phyloP scores from a whole-genome alignment of 805 yeast genomes.

The Saturnispora ahearnii region DNA sequence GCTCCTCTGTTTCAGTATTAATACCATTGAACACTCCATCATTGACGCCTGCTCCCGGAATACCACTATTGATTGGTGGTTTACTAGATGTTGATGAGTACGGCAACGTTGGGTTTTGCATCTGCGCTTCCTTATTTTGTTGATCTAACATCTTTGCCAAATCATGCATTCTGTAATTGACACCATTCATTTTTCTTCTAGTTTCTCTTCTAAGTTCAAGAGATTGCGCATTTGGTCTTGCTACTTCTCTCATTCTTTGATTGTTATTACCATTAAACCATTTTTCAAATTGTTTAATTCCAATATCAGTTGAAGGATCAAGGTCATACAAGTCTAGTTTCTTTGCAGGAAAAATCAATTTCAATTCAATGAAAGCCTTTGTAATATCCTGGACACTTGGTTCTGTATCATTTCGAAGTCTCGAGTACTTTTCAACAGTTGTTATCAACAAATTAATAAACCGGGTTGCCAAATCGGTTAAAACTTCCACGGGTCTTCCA shows the following conservation, averaged over 20 bases:
- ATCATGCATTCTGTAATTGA: slow-evolving; percentile 25
- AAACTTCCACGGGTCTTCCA: slow-evolving; percentile 52
- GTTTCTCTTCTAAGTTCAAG: slow-evolving; percentile 19
- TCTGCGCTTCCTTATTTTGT: slow-evolving; percentile 20
- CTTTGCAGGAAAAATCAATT: slow-evolving; percentile 51
- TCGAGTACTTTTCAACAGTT: slow-evolving; percentile 43
- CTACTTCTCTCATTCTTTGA: slow-evolving; percentile 33
- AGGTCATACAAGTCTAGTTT: slow-evolving; percentile 47
- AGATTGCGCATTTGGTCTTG: slow-evolving; percentile 26
- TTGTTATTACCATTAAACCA: slow-evolving; percentile 47
- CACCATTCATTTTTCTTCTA: slow-evolving; percentile 16
- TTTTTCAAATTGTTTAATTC: slow-evolving; percentile 41
- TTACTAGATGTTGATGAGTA: slow-evolving; percentile 5
- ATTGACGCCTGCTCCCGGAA: neutral
- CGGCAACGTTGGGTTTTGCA: slow-evolving; percentile 18
- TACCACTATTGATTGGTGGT: neutral
- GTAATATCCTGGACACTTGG: slow-evolving; percentile 54
- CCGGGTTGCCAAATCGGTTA: slow-evolving; percentile 70
- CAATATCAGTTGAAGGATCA: slow-evolving; percentile 35
- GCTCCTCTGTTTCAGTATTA: neutral
- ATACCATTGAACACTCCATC: neutral
- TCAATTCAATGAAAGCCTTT: slow-evolving; percentile 57
- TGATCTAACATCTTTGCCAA: slow-evolving; percentile 27
- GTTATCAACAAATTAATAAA: slow-evolving; percentile 47
- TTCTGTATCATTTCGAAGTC: slow-evolving; percentile 32